phyloP scores from a whole-genome alignment of 768 basidiomycete species.

The Neoboletus brunneissimus region DNA sequence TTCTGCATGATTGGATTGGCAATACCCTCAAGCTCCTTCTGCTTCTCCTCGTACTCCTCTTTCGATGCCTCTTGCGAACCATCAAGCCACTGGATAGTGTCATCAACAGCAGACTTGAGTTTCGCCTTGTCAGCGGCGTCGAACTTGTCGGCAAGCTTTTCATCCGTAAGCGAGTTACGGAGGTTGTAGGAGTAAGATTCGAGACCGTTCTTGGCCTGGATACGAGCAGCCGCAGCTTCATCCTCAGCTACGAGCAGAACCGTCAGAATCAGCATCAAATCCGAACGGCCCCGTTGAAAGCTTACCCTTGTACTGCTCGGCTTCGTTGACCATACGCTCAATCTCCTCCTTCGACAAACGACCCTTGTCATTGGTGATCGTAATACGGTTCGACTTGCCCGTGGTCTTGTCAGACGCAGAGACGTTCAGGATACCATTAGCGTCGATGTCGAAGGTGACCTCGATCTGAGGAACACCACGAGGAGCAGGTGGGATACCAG shows the following conservation, averaged over 20 bases:
- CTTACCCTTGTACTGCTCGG: constrained; percentile 86
- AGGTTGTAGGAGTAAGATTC: constrained; percentile 97
- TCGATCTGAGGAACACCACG: constrained; percentile 98
- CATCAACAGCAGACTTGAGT: constrained; percentile 77
- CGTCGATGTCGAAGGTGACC: constrained; percentile 97
- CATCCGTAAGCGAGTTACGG: constrained; percentile 82
- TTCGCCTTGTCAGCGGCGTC: constrained; percentile 82
- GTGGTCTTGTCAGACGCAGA: constrained; percentile 96
- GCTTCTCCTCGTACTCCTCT: constrained; percentile 90
- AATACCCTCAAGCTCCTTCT: constrained; percentile 87
- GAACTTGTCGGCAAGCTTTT: constrained; percentile 85
- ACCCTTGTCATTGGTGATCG: constrained; percentile 96
- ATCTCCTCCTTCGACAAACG: constrained; percentile 97
- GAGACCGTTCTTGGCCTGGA: constrained; percentile 84
- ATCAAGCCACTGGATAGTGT: constrained; percentile 85
- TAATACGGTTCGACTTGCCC: constrained; percentile 92
- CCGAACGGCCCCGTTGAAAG: neutral
- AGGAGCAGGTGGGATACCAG: constrained; percentile 93
- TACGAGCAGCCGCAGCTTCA: constrained; percentile 80
- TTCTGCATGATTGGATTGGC: constrained; percentile 75
- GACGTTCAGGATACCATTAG: constrained; percentile 95
- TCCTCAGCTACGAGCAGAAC: constrained; percentile 59
- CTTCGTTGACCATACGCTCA: constrained; percentile 94
- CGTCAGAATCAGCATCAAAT: constrained; percentile 9
- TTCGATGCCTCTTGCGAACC: constrained; percentile 84